phyloP scores from a whole-genome alignment of 192 early-diverging fungal genomes.

The Irineochytrium annulatum region DNA sequence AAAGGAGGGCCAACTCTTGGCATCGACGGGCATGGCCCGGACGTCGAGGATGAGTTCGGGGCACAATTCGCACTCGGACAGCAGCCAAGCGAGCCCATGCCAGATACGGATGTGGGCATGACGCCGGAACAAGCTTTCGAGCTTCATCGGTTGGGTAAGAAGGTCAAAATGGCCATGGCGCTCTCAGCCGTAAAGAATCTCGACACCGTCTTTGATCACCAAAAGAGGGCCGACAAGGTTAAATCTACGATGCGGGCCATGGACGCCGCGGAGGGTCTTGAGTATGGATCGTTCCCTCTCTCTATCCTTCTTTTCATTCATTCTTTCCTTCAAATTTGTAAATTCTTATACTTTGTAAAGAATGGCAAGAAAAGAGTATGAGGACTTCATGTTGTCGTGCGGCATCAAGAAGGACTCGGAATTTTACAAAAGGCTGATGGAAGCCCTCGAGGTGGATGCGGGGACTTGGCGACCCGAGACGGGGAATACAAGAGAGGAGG shows the following conservation, averaged over 20 bases:
- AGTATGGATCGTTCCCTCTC: neutral
- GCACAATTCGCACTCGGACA: too few species aligned
- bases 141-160: conserved; percentile 21
- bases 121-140: conserved; percentile 28
- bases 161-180: conserved; percentile 25
- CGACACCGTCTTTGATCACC: conserved; percentile 17
- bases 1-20: too few species aligned
- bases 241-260: neutral
- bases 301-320: neutral
- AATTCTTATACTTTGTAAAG: neutral
- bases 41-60: too few species aligned
- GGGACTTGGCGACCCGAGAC: too few species aligned
- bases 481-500: too few species aligned
- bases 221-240: neutral
- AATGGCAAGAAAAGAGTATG: neutral
- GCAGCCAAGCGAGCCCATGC: too few species aligned
- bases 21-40: too few species aligned
- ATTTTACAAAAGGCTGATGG: neutral
- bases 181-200: conserved; percentile 26
- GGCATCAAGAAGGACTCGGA: neutral
- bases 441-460: neutral
- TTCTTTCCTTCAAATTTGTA: neutral
- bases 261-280: neutral
- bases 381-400: neutral
- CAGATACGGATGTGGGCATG: conserved; percentile 11